Conservation (phyloP, 2,329 filamentous ascomycete species). For the Pseudocercospora crystallina region DNA sequence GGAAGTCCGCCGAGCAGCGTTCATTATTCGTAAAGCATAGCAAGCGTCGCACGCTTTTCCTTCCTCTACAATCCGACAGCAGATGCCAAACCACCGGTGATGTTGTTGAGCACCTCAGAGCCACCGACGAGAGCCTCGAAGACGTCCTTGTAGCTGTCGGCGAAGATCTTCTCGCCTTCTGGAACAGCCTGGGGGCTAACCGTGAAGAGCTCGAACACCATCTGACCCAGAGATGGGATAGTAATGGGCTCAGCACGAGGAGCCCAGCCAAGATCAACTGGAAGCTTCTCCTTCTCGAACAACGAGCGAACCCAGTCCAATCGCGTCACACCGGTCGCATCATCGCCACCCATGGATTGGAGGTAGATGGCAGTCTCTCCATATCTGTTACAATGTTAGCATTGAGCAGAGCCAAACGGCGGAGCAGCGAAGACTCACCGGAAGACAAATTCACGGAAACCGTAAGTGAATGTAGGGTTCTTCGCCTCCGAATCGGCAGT, state of each 20-base stretch:
- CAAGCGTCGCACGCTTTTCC: background rate
- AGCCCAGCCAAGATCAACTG: slow-evolving; percentile 39
- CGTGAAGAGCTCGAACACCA: slow-evolving; percentile 27
- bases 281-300: slow-evolving; percentile 41
- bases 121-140: slow-evolving; percentile 28
- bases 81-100: slow-evolving; percentile 25
- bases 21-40: too few relatives aligned
- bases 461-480: slow-evolving; percentile 38
- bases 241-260: slow-evolving; percentile 28
- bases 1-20: too few relatives aligned
- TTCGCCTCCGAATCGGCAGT: slow-evolving; percentile 26
- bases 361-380: slow-evolving; percentile 42
- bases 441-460: slow-evolving; percentile 34
- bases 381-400: slow-evolving; percentile 19
- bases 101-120: slow-evolving; percentile 29
- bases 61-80: slow-evolving; percentile 26
- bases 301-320: slow-evolving; percentile 37
- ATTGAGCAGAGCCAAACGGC: background rate
- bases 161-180: slow-evolving; percentile 24
- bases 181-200: slow-evolving; percentile 23
- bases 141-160: slow-evolving; percentile 28
- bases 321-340: slow-evolving; percentile 33
- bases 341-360: slow-evolving; percentile 37
- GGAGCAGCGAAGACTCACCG: slow-evolving; percentile 5
- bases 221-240: slow-evolving; percentile 25